Conservation (phyloP, 2,329 filamentous ascomycete species). For the Ambrosiella cleistominuta region DNA sequence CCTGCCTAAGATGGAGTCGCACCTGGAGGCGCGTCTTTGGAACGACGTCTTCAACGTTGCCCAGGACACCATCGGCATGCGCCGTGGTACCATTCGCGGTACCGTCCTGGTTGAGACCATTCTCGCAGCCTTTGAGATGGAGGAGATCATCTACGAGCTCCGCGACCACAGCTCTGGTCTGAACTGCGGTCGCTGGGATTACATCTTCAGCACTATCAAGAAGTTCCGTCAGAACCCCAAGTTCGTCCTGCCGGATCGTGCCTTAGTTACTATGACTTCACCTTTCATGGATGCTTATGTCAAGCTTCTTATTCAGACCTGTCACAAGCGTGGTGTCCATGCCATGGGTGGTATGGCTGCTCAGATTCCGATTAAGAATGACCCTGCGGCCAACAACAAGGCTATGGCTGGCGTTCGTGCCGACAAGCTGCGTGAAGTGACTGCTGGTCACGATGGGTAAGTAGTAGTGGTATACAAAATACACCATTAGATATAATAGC, state of each 20-base stretch:
- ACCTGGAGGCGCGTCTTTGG: slow-evolving; percentile 93
- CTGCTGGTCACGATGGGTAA: slow-evolving; percentile 72
- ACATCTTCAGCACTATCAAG: slow-evolving; percentile 99
- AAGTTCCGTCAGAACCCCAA: slow-evolving; percentile 90
- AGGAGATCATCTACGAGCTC: slow-evolving; percentile 99
- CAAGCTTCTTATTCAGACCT: slow-evolving; percentile 94
- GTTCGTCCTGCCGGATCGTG: slow-evolving; percentile 86
- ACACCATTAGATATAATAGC: slow-evolving; percentile 4
- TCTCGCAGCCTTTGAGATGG: slow-evolving; percentile 96
- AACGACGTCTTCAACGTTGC: slow-evolving; percentile 94
- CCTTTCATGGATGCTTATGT: slow-evolving; percentile 98
- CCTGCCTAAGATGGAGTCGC: slow-evolving; percentile 93
- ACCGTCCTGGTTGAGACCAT: slow-evolving; percentile 98
- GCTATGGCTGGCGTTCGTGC: slow-evolving; percentile 86
- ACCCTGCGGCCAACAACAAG: slow-evolving; percentile 74
- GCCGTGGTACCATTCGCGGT: slow-evolving; percentile 77
- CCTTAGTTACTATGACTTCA: slow-evolving; percentile 86
- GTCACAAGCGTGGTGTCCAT: slow-evolving; percentile 90
- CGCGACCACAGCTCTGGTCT: slow-evolving; percentile 89
- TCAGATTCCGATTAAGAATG: slow-evolving; percentile 96
- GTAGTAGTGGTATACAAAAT: slow-evolving; percentile 3
- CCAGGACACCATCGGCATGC: slow-evolving; percentile 83
- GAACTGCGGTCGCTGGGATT: slow-evolving; percentile 98
- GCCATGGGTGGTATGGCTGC: slow-evolving; percentile 98
- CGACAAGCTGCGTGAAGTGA: slow-evolving; percentile 91